Evolutionary conservation across 257 asterid genomes (phyloP), one percentile per base, ranked within the genome.

Genomic region (Gardenia jasminoides): DNA sequence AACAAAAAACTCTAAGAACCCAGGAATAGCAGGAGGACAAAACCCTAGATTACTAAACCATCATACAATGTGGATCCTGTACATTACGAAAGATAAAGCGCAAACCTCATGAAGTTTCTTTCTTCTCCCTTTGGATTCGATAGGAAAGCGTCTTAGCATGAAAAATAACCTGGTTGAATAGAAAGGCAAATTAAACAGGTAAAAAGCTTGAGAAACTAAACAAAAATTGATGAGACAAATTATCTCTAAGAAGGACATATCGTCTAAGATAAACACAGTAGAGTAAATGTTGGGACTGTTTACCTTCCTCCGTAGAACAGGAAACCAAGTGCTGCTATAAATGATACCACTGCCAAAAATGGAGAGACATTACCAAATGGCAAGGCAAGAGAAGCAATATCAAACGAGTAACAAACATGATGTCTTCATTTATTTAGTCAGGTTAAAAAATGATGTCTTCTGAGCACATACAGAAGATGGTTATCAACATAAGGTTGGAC

Each of bases 221-320:
- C 56, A 70, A 12, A 79, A 79, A 67, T 70, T 70, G 28, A 30
- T 11, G 30, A 31, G 59, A 75, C 56, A 26, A 9, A 47, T 50
- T 31, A 54, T 74, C 0, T 74, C 0, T 11, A 22, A 72, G 79
- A 66, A 75, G 16, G 50, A 67, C 65, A 39, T 43, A 56, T 75
- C 72, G n/a, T 78, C 77, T 52, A 68, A 48, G 36, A 52, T 39
- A 72, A 30, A 74, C 74, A 78, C 78, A 48, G 20, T 36, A 80
- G 76, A 52, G 28, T 39, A 67, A 61, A 67, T 73, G 26, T 69
- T 77, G 56, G 67, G 76, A 81, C 26, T 56, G 79, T 76, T 83
- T 81, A 95, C 99, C 97, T 93, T 89, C 99, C 98, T 50, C 99
- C 99, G 81, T 95, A 95, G 46, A 92, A 86, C 87, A 95, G 87